Evolutionary conservation across 495 filamentous ascomycete species (phyloP).

Genomic region (Xylaria curta): DNA sequence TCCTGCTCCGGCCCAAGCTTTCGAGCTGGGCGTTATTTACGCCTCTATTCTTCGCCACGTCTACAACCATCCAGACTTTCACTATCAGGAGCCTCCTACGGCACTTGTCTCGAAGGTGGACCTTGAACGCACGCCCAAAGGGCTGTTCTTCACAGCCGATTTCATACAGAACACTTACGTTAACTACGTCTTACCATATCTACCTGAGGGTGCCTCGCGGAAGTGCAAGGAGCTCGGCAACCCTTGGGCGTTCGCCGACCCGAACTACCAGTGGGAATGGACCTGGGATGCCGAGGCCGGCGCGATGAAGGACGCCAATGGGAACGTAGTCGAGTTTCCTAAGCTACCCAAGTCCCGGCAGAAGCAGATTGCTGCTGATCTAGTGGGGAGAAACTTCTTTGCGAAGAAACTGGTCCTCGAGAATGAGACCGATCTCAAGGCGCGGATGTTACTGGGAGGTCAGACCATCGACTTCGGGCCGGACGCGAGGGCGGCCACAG

Average conservation of each 20-base stretch:
- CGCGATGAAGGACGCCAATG: slow-evolving; percentile 48
- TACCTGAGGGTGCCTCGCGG: slow-evolving; percentile 36
- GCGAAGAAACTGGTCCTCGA: slow-evolving; percentile 34
- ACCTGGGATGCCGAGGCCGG: slow-evolving; percentile 35
- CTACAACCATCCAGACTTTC: slow-evolving; percentile 32
- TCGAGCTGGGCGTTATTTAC: slow-evolving; percentile 32
- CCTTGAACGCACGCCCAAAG: slow-evolving; percentile 29
- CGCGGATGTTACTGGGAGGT: slow-evolving; percentile 30
- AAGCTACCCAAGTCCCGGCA: slow-evolving; percentile 16
- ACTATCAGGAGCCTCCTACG: slow-evolving; percentile 35
- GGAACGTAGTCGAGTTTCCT: slow-evolving; percentile 49
- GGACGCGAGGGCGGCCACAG: slow-evolving; percentile 23
- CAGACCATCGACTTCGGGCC: slow-evolving; percentile 35
- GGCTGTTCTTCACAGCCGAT: slow-evolving; percentile 35
- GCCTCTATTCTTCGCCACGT: slow-evolving; percentile 35
- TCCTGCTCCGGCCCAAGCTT: slow-evolving; percentile 36
- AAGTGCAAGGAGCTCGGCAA: slow-evolving; percentile 40
- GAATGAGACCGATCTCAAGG: slow-evolving; percentile 34
- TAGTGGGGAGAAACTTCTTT: slow-evolving; percentile 29
- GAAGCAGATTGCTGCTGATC: slow-evolving; percentile 26
- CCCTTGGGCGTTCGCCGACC: slow-evolving; percentile 38
- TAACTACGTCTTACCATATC: slow-evolving; percentile 37
- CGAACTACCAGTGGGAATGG: slow-evolving; percentile 36
- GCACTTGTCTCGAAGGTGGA: slow-evolving; percentile 33
- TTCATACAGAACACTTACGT: slow-evolving; percentile 39